Base-by-base conservation (phyloP, 2,329 filamentous ascomycete species). In the Colletotrichum trifolii region DNA sequence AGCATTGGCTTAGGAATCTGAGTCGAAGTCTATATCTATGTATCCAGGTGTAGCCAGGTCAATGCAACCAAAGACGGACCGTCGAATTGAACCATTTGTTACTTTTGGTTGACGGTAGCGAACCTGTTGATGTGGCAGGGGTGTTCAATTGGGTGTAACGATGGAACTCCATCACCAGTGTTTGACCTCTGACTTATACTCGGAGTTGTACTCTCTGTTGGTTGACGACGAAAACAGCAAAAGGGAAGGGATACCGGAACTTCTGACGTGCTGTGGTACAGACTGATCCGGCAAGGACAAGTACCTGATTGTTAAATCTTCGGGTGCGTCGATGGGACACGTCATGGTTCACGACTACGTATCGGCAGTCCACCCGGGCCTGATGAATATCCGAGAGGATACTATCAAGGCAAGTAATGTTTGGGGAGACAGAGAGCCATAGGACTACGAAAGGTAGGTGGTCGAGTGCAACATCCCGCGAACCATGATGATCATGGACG, bases 361-460 rank as follows among this genome's bases (percentile, higher is more conserved):
- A 36, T 58, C 55, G 17, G 38, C 36, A 17, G 36, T 58, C 10
- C 55, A 50, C 46, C 55, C 55, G 46, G 49, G 38, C 38, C 55
- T 58, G 3, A 35, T 58, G 25, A 39, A 33, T 45, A 8, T 36
- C 4, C 17, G 46, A 6, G 12, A 58, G 46, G 17, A 58, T 1
- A 57, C 15, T 35, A 34, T 40, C 8, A 15, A 48, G 45, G 54
- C 54, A 17, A 45, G 42, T 35, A 57, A 57, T 17, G 45, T 57
- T 35, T 57, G 43, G 54, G 54, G 13, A 17, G 54, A 42, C n/a
- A 57, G 12, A 17, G 40, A 38, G 17, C 34, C 54, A 12, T 12
- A n/a, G 54, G 54, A 49, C 46, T 58, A 77, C 70, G 25, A 54
- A 11, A 54, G 25, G 35, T 36, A 13, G 45, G 39, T 62, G 12